A percentile compares a stretch with the other conserved stretches of the same genome.
phyloP scores from a whole-genome alignment of 768 basidiomycete species.

The Lanmaoa pseudosensibilis region DNA sequence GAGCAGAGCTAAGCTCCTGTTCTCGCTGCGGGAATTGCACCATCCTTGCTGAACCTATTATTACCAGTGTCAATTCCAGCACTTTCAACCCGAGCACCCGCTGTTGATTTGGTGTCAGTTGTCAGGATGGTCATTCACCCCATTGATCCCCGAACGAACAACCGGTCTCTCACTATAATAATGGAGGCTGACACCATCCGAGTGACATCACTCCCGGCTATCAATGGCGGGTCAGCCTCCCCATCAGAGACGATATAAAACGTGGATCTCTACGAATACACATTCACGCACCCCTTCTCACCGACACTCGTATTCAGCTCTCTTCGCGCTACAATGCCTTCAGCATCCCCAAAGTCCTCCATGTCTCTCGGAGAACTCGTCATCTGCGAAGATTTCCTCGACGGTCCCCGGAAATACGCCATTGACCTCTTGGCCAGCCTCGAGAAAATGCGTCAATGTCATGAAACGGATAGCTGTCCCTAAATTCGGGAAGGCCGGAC shows the following conservation, averaged over 20 bases:
- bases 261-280: neutral
- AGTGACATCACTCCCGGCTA: neutral
- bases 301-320: neutral
- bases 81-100: too few relatives aligned
- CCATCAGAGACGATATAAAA: conserved; percentile 1
- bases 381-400: conserved; percentile 16
- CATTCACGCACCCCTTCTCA: neutral
- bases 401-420: conserved; percentile 8
- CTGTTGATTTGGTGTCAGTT: too few relatives aligned
- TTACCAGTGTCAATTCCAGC: neutral
- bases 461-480: conserved; percentile 1
- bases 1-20: neutral
- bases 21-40: neutral
- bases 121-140: too few relatives aligned
- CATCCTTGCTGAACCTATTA: neutral
- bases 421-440: conserved; percentile 10
- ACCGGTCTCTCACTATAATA: too few relatives aligned
- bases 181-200: conserved; percentile 5
- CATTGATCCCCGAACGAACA: neutral
- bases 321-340: neutral
- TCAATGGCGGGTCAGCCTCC: conserved; percentile 11
- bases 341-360: neutral
- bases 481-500: neutral
- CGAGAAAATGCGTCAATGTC: neutral
- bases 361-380: conserved; percentile 18